Base-by-base conservation (phyloP, 108 stramenopile species). In the Conticribra guillardii region DNA sequence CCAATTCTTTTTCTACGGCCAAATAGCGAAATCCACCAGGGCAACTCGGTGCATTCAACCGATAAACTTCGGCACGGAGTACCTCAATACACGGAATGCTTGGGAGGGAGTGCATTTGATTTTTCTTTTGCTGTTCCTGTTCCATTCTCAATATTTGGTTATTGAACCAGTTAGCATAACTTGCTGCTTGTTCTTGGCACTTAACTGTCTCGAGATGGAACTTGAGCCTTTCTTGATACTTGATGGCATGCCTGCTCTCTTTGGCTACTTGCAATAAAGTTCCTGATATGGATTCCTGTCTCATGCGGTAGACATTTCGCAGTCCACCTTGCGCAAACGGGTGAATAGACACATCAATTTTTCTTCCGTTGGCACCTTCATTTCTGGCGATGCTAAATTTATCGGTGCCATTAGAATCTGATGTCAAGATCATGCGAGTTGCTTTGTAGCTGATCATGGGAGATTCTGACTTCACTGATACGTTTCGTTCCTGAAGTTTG, bases 261-360 rank as follows among this genome's bases (percentile, higher is more conserved):
- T 65, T 65, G 7, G 64, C 64, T 9, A 65, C 64, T n/a, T n/a
- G n/a, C n/a, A n/a, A n/a, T n/a, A n/a, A n/a, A n/a, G n/a, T n/a
- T n/a, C n/a, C n/a, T n/a, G n/a, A n/a, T n/a, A n/a, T n/a, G n/a
- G n/a, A n/a, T n/a, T n/a, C n/a, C n/a, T n/a, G n/a, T n/a, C n/a
- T 32, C 32, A 65, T 31, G n/a, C 50, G 30, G 27, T 52, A 65
- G 19, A 65, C 64, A 34, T 65, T 65, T 15, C 64, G 45, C 47
- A 65, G 18, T 7, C 64, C 62, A 44, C 64, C 64, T 33, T 54
- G 64, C 14, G 64, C 64, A 54, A 65, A 65, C 51, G 64, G 64
- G 31, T 54, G 47, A 26, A 65, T 65, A 7, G 64, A 65, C 7
- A 65, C 31, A 24, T 34, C 23, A 33, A 65, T 49, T 41, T 29